Base-by-base conservation (phyloP, 345 rosid genomes). In the Raphanus sativus region DNA sequence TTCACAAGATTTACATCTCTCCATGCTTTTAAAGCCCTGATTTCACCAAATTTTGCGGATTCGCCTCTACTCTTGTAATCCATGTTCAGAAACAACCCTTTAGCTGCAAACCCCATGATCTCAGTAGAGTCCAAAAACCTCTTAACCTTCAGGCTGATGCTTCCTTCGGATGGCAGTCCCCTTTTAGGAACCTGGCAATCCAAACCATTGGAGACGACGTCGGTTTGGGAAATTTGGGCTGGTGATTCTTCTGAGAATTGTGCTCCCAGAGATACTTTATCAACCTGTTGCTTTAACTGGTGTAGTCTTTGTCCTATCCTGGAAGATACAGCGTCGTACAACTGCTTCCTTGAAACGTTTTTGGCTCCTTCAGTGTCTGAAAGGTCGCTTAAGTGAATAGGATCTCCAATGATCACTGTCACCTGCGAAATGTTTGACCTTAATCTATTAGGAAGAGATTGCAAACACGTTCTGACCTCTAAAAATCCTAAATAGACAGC, bases 381-480 rank as follows among this genome's bases (percentile, higher is more conserved):
- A 78, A 95, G 75, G 78, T 92, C 99, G 42, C 88, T 89, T 28
- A 95, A 91, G 48, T 64, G 82, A 62, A 95, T 92, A 1, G 98
- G 99, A 54, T 92, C 94, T 1, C 99, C 97, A 6, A 95, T 83
- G 62, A 95, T 83, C 66, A 92, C 97, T 0, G 97, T 92, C 45
- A 95, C 99, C 99, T 95, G 67, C 69, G 69, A 69, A 56, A 65
- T 24, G 16, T 12, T 62, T 16, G 1, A 55, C 13, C 40, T 52
- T 16, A 60, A 4, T 52, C 6, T 21, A 32, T n/a, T n/a, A 13
- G 66, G 9, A 11, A 29, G 4, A 42, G n/a, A 68, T 3, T 58
- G 24, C 40, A 56, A 56, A 59, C 62, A 59, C 15, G 33, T 59
- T 59, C 8, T 59, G 32, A 59, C 25, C 33, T 59, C 33, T 59